These are phyloP conservation scores for Ananas comosus DNA, from an alignment of 176 grass and related monocot genomes.

Conservation along the genomic window DNA sequence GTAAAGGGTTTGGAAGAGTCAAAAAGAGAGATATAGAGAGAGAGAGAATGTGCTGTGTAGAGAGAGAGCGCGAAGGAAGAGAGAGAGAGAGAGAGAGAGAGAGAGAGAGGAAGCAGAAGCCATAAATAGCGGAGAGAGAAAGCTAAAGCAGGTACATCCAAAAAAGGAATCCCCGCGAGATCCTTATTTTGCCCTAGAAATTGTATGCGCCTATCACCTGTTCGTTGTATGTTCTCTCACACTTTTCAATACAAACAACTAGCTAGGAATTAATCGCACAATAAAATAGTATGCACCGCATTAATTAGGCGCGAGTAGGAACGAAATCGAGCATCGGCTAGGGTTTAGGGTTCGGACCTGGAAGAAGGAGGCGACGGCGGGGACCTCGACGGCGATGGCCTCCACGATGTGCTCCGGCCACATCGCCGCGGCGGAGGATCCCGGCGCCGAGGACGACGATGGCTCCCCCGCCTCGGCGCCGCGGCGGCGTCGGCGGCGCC, in stretches of 20 bases:
- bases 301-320: background rate
- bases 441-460: background rate
- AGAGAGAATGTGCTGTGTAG: background rate
- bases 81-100: background rate
- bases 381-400: slow-evolving; percentile 15
- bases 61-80: background rate
- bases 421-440: background rate
- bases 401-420: slow-evolving; percentile 33
- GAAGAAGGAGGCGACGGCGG: slow-evolving; percentile 20
- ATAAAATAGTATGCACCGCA: background rate
- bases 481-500: background rate
- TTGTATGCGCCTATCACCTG: background rate
- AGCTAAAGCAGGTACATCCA: background rate
- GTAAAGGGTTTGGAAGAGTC: background rate
- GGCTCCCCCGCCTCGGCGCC: background rate
- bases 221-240: background rate
- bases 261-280: background rate
- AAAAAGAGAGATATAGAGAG: background rate
- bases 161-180: background rate
- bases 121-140: background rate
- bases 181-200: background rate
- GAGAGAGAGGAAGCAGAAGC: background rate
- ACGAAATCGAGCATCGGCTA: background rate
- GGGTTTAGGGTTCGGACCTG: slow-evolving; percentile 9
- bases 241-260: background rate